Base-by-base conservation (phyloP, 2,329 filamentous ascomycete species). In the Remersonia thermophila region DNA sequence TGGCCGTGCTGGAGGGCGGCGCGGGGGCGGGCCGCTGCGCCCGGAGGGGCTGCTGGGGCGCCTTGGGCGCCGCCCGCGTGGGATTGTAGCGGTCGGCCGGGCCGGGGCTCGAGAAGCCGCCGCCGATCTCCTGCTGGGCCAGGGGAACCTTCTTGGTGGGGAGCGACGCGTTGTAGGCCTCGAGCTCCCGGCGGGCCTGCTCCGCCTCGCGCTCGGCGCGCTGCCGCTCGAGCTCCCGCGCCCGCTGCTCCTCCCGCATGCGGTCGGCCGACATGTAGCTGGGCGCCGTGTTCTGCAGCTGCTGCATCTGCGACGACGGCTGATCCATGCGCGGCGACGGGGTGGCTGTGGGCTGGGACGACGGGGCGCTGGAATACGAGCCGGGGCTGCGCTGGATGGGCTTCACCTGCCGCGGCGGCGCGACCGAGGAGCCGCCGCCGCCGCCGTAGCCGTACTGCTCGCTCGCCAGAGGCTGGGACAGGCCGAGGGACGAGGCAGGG, bases 71-170 rank as follows among this genome's bases (percentile, higher is more conserved):
- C 27, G 83, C 81, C 52, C 89, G 73, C 36, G 77, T 78, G 3
- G 89, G 86, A 55, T 93, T 94, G 60, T 86, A 96, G 43, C 85
- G 75, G 49, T 78, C 73, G 32, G 56, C 41, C 4, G 60, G 51
- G 23, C 62, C 55, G 11, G 69, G 55, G 14, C 65, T 48, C 30
- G 66, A 62, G 42, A 73, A 69, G 43, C 75, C 81, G 23, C 79
- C 78, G 39, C 83, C 84, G 47, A 96, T 63, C 57, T 96, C 91
- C 59, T 95, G 87, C 56, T 96, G 84, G 23, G 87, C 86, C 46
- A 91, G 53, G 2, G 84, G 83, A 9, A 77, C 63, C 55, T 83
- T 84, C 44, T 71, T 78, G 65, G 93, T 82, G 23, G 86, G 89
- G 41, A 95, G 63, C 16, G 83, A 85, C 26, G 84, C 82, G 57